phyloP scores from a whole-genome alignment of 345 rosid species.

The Eucalyptus viminalis region DNA sequence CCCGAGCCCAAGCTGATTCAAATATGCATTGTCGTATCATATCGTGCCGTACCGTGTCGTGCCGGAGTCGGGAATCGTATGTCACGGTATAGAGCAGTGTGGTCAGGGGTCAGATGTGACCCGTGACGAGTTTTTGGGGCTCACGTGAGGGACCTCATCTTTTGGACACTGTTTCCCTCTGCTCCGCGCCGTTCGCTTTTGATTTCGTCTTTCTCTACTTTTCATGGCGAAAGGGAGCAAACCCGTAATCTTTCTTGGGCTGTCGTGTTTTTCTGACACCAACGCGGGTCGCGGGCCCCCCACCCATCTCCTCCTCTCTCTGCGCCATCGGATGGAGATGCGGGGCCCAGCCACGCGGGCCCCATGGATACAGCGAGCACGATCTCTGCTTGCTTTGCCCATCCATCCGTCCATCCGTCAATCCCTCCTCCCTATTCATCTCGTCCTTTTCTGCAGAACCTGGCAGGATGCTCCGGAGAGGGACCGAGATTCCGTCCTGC shows the following conservation, averaged over 20 bases:
- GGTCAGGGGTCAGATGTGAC: neutral
- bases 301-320: neutral
- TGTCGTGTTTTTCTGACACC: neutral
- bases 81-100: too few relatives aligned
- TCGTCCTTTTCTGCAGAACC: neutral
- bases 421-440: neutral
- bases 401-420: neutral
- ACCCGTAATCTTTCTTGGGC: neutral
- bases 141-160: neutral
- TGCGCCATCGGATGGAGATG: neutral
- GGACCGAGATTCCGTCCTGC: neutral
- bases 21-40: rapidly evolving
- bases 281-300: neutral
- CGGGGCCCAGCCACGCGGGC: neutral
- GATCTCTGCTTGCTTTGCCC: neutral
- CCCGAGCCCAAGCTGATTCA: rapidly evolving
- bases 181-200: neutral
- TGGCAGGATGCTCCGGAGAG: neutral
- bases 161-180: neutral
- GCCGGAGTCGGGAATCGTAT: rapidly evolving
- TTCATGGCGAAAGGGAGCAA: neutral
- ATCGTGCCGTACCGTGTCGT: rapidly evolving
- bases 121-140: neutral
- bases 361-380: neutral
- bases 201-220: neutral